Conservation (phyloP, 2,329 filamentous ascomycete genomes). For the Colletotrichum neosansevieriae region DNA sequence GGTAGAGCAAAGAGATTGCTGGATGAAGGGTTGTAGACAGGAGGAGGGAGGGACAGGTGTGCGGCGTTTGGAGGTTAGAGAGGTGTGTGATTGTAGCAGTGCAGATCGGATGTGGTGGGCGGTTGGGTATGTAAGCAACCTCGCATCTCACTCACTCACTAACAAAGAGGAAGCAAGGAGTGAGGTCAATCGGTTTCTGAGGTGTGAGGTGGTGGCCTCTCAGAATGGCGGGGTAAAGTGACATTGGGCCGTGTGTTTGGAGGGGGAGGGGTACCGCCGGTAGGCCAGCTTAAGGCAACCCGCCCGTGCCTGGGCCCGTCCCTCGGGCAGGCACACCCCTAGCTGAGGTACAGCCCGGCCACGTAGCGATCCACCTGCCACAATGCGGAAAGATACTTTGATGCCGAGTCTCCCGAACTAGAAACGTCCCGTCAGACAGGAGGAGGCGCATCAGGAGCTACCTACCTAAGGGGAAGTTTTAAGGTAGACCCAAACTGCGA, state of each 20-base stretch:
- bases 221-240: slow-evolving; percentile 27
- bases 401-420: slow-evolving; percentile 14
- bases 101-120: slow-evolving; percentile 1
- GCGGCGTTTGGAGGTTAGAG: slow-evolving; percentile 8
- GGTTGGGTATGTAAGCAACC: slow-evolving; percentile 24
- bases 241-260: slow-evolving; percentile 24
- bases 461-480: slow-evolving; percentile 16
- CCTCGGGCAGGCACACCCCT: slow-evolving; percentile 9
- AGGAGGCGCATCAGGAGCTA: slow-evolving; percentile 6
- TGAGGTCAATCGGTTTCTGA: slow-evolving; percentile 11
- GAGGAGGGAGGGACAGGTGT: background rate
- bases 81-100: slow-evolving; percentile 7
- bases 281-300: slow-evolving; percentile 12
- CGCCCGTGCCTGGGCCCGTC: background rate
- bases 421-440: slow-evolving; percentile 1
- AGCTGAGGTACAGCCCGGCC: slow-evolving; percentile 5
- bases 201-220: too few species aligned
- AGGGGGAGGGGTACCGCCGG: slow-evolving; percentile 19
- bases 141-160: background rate
- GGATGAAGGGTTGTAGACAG: slow-evolving; percentile 3
- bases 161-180: too few species aligned
- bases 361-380: slow-evolving; percentile 19
- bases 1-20: background rate
- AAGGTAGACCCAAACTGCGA: slow-evolving; percentile 21
- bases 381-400: slow-evolving; percentile 12